Base-by-base conservation (phyloP, 2,329 filamentous ascomycete genomes). In the Xylariaceae sp. region DNA sequence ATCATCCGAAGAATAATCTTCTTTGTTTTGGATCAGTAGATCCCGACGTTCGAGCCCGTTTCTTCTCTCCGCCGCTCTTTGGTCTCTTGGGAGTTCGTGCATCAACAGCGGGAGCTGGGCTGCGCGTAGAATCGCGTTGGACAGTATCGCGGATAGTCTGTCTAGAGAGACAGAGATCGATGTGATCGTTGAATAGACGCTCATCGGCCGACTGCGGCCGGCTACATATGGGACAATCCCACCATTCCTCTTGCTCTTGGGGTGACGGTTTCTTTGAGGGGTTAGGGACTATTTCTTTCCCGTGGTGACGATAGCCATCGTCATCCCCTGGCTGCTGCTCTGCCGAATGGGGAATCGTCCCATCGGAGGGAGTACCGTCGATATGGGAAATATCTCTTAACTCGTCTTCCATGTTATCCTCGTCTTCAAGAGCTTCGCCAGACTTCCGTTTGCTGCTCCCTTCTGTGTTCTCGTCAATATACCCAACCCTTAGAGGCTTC, bases 221-320 rank as follows among this genome's bases (percentile, higher is more conserved):
- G n/a, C 78, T 75, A 71, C 95, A 99, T 44, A 98, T 90, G 0
- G 95, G 95, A 71, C 95, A 99, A 40, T 88, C 82, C 93, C 93
- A 98, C 71, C 79, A 80, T 45, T 85, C 78, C 50, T 69, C 69
- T 12, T 82, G 75, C 50, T 75, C 71, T 9, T 70, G 67, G 3
- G 65, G 45, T 12, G 65, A 47, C 0, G 61, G 50, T 19, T 66
- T 60, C 54, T 73, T 75, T 47, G 67, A 75, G 3, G 75, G 75
- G 59, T 79, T 81, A 2, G 81, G 75, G 0, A 75, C 64, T 29
- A 83, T 76, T 62, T 85, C 82, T 57, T 82, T 82, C 40, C 79
- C 79, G 51, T 84, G 80, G 44, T 71, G 74, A 20, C 71, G 65
- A 50, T 67, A 65, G 7, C 62, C 52, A 19, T 59, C 40, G 2